Conservation (phyloP, 2,329 filamentous ascomycete genomes). For the Massarina eburnea region DNA sequence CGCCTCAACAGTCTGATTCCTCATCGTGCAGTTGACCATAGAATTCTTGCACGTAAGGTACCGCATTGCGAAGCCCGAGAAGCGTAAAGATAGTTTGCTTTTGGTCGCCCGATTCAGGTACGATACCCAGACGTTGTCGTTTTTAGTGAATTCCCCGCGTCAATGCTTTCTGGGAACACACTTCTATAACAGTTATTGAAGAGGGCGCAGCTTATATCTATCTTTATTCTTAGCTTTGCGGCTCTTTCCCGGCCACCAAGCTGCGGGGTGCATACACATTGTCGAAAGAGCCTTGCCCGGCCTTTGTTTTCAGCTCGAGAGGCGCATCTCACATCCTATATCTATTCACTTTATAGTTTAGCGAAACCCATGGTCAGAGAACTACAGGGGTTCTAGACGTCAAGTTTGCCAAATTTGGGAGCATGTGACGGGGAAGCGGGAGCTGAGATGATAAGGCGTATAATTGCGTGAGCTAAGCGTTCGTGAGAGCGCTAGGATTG, state of each 20-base stretch:
- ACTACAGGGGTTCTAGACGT: neutral
- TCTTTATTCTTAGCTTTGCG: neutral
- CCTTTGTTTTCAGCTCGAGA: no score
- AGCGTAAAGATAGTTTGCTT: no score
- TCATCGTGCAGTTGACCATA: slow-evolving; percentile 11
- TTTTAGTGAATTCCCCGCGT: no score
- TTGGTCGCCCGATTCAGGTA: no score
- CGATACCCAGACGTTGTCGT: no score
- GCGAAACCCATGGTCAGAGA: neutral
- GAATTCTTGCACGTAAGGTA: slow-evolving; percentile 21
- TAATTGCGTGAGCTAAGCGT: no score
- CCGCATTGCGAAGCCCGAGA: slow-evolving; percentile 4
- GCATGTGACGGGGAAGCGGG: no score
- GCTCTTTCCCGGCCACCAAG: neutral
- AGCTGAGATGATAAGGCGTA: neutral
- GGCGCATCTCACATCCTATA: no score
- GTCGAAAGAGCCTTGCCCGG: neutral
- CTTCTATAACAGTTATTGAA: no score
- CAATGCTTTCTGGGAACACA: no score
- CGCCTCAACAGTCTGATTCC: slow-evolving; percentile 18
- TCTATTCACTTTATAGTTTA: neutral
- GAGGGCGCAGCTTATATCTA: neutral
- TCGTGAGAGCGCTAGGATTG: no score
- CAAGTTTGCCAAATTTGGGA: no score
- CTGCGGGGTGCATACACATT: neutral